Percentiles rank a stretch among this genome's conserved stretches.
Evolutionary conservation across 768 basidiomycete species (phyloP).

Genomic region (Lentinula edodes): DNA sequence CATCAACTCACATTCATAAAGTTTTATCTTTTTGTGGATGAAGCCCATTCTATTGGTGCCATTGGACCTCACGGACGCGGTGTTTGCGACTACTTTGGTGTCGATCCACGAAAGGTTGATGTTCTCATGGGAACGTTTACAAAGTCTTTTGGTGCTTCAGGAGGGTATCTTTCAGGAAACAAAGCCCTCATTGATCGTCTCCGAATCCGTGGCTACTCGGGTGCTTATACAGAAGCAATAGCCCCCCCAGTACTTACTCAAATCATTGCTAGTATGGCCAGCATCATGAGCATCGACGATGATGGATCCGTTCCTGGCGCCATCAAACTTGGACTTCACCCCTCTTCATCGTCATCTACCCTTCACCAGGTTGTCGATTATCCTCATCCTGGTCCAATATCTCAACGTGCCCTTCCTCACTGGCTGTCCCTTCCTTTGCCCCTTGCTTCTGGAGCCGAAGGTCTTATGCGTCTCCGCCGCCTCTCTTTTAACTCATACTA

Average conservation of each 20-base stretch:
- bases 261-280: conserved; percentile 87
- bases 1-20: conserved; percentile 23
- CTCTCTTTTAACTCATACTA: conserved; percentile 96
- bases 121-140: conserved; percentile 99
- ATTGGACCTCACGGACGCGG: conserved; percentile 93
- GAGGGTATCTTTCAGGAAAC: conserved; percentile 89
- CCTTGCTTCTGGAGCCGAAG: conserved; percentile 81
- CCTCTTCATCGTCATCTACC: conserved; percentile 15
- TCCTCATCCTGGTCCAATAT: conserved; percentile 64
- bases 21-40: conserved; percentile 96
- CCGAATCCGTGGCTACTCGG: conserved; percentile 75
- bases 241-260: conserved; percentile 89
- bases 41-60: conserved; percentile 97
- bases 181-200: conserved; percentile 78
- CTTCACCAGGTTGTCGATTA: conserved; percentile 22
- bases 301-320: background rate
- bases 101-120: conserved; percentile 78
- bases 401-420: conserved; percentile 55
- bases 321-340: conserved; percentile 9
- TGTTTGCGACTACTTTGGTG: conserved; percentile 88
- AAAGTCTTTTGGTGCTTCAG: conserved; percentile 89
- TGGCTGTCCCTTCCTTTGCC: conserved; percentile 75
- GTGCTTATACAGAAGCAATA: conserved; percentile 87
- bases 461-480: conserved; percentile 72
- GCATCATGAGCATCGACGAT: conserved; percentile 85